phyloP scores from a whole-genome alignment of 352 stramenopile species.

The Phytophthora megakarya region DNA sequence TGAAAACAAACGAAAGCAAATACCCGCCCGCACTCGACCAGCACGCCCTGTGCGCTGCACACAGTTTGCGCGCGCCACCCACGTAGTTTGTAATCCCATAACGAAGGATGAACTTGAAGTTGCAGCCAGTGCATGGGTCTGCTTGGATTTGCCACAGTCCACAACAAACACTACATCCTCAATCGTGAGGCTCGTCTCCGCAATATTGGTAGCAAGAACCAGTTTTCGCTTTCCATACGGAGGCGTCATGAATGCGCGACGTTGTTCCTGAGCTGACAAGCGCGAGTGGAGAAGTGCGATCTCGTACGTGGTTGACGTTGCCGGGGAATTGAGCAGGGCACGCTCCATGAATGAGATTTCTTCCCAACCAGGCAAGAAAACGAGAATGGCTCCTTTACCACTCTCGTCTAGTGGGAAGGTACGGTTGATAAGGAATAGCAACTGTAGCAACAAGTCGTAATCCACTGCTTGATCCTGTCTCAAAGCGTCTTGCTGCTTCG shows the following conservation, averaged over 20 bases:
- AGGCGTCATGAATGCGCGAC: constrained; percentile 67
- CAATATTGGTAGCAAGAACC: constrained; percentile 95
- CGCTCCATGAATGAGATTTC: constrained; percentile 84
- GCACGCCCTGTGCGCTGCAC: constrained; percentile 93
- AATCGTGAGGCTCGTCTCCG: constrained; percentile 97
- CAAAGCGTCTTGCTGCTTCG: constrained; percentile 64
- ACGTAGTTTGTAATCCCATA: constrained; percentile 89
- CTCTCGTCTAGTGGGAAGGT: constrained; percentile 56
- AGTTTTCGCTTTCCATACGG: constrained; percentile 72
- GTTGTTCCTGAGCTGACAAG: constrained; percentile 73
- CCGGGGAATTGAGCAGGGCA: constrained; percentile 55
- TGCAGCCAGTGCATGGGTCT: constrained; percentile 63
- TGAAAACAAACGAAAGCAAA: constrained; percentile 92
- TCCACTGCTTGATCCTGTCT: constrained; percentile 71
- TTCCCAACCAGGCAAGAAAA: constrained; percentile 86
- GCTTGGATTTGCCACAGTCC: constrained; percentile 86
- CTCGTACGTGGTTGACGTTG: constrained; percentile 59
- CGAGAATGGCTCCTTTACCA: constrained; percentile 72
- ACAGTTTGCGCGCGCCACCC: constrained; percentile 84
- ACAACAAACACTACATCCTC: constrained; percentile 93
- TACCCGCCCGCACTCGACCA: constrained; percentile 91
- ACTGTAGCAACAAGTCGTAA: constrained; percentile 66
- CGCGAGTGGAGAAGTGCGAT: constrained; percentile 79
- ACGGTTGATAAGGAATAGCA: constrained; percentile 66
- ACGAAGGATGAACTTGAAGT: constrained; percentile 85